Conservation (phyloP, 306 rosid genomes). For the Cucurbita maxima region DNA sequence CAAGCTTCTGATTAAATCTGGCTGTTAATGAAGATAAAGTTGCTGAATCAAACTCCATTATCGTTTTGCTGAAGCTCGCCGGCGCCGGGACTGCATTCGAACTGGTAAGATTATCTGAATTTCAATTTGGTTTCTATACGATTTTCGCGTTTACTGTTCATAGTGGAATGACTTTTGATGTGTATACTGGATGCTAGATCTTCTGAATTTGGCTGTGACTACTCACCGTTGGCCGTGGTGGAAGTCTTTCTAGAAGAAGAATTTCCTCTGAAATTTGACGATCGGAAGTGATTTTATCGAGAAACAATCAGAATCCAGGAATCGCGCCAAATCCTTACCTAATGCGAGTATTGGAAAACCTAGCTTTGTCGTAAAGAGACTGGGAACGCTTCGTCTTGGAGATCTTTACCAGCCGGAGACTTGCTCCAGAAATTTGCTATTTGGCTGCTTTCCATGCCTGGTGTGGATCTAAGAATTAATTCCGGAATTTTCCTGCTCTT, state of each 20-base stretch:
- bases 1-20: neutral
- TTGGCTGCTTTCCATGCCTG: slow-evolving; percentile 4
- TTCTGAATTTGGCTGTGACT: neutral
- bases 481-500: neutral
- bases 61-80: neutral
- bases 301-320: neutral
- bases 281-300: neutral
- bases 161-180: neutral
- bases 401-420: neutral
- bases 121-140: neutral
- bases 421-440: neutral
- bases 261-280: neutral
- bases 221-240: neutral
- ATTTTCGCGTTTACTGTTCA: neutral
- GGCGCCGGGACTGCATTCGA: neutral
- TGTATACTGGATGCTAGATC: neutral
- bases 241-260: neutral
- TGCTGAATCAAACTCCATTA: neutral
- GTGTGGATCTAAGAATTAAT: slow-evolving; percentile 6
- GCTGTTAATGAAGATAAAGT: neutral
- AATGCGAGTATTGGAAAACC: neutral
- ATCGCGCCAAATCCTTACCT: neutral
- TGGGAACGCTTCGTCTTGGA: neutral
- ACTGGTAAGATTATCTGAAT: neutral
- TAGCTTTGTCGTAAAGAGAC: slow-evolving; percentile 23